Percentiles rank a stretch among this genome's conserved stretches.
phyloP scores from a whole-genome alignment of 1,284 basidiomycete species.

The Laetiporus sulphureus region DNA sequence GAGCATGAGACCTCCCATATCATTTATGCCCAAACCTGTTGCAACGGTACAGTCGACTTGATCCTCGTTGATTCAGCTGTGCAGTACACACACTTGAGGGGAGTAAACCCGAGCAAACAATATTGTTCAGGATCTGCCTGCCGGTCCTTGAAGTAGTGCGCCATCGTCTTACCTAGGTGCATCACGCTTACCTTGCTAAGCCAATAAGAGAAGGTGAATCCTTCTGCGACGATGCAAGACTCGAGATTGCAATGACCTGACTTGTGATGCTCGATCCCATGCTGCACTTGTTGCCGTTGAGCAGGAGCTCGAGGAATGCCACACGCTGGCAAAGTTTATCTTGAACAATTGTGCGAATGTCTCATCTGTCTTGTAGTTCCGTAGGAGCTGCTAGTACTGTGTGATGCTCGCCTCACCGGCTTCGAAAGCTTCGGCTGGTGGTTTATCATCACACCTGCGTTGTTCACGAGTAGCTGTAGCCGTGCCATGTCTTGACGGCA shows the following conservation, averaged over 20 bases:
- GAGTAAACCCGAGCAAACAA: conserved; percentile 65
- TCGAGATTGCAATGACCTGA: conserved; percentile 58
- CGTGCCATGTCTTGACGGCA: conserved; percentile 48
- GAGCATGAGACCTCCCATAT: conserved; percentile 65
- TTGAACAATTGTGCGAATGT: conserved; percentile 61
- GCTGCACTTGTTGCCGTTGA: conserved; percentile 54
- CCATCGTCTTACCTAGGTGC: conserved; percentile 63
- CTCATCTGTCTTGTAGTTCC: conserved; percentile 51
- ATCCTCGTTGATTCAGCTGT: conserved; percentile 20
- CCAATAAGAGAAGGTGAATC: conserved; percentile 64
- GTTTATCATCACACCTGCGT: conserved; percentile 62
- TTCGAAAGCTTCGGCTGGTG: conserved; percentile 36
- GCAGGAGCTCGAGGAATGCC: conserved; percentile 65
- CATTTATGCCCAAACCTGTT: conserved; percentile 51
- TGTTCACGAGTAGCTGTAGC: conserved; percentile 66
- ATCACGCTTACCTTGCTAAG: conserved; percentile 62
- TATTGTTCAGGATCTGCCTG: conserved; percentile 68
- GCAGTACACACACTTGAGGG: conserved; percentile 46
- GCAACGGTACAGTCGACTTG: conserved; percentile 46
- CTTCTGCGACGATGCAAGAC: conserved; percentile 57
- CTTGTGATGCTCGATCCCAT: conserved; percentile 24
- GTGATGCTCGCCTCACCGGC: conserved; percentile 38
- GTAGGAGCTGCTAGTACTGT: conserved; percentile 56
- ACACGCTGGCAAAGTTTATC: conserved; percentile 63
- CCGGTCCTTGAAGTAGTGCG: conserved; percentile 64